Conservation (phyloP, 2,329 filamentous ascomycete species). For the Penicillium verrucosum region DNA sequence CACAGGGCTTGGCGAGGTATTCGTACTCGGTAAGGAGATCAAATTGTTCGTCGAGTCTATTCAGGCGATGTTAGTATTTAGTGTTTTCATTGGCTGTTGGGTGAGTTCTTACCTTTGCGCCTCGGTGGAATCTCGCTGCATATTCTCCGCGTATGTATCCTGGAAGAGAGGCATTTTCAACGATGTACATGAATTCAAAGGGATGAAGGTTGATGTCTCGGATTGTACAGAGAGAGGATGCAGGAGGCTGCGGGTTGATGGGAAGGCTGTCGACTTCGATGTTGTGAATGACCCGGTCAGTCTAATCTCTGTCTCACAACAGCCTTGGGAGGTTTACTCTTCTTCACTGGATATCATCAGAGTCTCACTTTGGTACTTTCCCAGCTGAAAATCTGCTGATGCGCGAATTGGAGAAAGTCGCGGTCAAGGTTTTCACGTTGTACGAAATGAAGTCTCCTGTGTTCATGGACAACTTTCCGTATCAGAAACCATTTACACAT, state of each 20-base stretch:
- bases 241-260: neutral
- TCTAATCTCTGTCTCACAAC: neutral
- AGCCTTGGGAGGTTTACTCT: neutral
- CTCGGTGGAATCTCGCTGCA: constrained; percentile 6
- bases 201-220: no score
- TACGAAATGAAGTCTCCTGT: neutral
- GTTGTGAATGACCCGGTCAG: neutral
- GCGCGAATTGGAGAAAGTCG: neutral
- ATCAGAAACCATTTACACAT: neutral
- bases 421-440: neutral
- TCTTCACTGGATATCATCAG: neutral
- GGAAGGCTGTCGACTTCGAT: neutral
- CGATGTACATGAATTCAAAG: neutral
- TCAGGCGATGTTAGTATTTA: neutral
- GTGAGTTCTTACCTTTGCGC: neutral
- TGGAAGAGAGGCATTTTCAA: neutral
- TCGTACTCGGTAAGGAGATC: neutral
- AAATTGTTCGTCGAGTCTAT: constrained; percentile 6
- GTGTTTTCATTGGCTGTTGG: neutral
- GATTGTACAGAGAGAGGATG: neutral
- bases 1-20: neutral
- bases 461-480: neutral
- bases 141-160: constrained; percentile 9
- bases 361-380: neutral
- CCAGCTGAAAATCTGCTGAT: neutral